Base-by-base conservation (phyloP, 257 asterid genomes). In the Primulina eburnea region DNA sequence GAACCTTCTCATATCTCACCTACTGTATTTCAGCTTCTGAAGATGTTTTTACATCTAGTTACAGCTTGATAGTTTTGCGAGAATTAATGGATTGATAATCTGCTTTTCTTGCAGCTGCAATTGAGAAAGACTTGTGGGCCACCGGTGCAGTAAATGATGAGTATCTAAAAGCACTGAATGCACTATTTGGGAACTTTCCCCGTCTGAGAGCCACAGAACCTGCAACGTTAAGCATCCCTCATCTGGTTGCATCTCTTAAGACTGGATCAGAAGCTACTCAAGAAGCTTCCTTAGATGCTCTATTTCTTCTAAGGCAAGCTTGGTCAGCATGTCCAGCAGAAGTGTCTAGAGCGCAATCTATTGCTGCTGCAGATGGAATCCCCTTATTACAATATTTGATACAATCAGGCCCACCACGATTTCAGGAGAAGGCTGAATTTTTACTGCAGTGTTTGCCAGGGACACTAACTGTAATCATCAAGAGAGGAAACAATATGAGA, bases 311-410 rank as follows among this genome's bases (percentile, higher is more conserved):
- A 62, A 76, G 99, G 79, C 97, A 94, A 80, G 97, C 99, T 57
- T 94, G 99, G 99, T 86, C 97, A 8, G 99, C 99, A 5, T 91
- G 99, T 75, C 96, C 96, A 10, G 96, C 96, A n/a, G 99, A 94
- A 83, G 92, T 94, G 73, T 94, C 99, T 71, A 82, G 97, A 60
- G 99, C 99, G 1, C 99, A 94, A 64, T 90, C 97, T 67, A 91
- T 91, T 62, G 97, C 99, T 67, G 97, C 97, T 53, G 99, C 99
- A 10, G 97, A 91, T 68, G 96, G 92, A 62, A 94, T 94, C 73
- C 92, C 97, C 52, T 84, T 91, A 57, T 81, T 94, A 75, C 97
- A 94, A 69, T 94, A 87, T 82, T 79, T 94, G 84, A 94, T 94
- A 70, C 97, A 94, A 67, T 94, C 99, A 5, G 97, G 93, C 24